Percentiles rank a stretch among this genome's conserved stretches.
phyloP scores from a whole-genome alignment of 345 rosid species.

The Populus simonii region DNA sequence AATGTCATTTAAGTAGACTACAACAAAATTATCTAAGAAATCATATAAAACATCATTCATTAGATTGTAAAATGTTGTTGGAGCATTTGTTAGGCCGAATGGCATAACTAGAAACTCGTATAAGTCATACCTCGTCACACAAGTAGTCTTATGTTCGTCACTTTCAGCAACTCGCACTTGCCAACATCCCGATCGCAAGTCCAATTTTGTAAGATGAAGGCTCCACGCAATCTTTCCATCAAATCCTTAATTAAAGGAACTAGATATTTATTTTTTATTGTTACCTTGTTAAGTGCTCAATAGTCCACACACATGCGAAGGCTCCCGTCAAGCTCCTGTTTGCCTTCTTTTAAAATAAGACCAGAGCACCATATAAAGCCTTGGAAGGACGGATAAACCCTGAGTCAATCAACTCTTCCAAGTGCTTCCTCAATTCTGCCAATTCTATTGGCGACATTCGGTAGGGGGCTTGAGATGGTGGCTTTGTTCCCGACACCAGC shows the following conservation, averaged over 20 bases:
- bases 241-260: background rate
- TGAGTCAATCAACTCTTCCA: background rate
- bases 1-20: too few species aligned
- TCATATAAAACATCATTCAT: background rate
- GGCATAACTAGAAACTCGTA: too few species aligned
- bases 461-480: too few species aligned
- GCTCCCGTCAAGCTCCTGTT: background rate
- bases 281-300: background rate
- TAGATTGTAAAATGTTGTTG: too few species aligned
- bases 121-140: background rate
- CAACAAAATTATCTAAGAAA: too few species aligned
- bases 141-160: background rate
- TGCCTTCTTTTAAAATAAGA: background rate
- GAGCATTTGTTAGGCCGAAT: background rate
- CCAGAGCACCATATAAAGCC: background rate
- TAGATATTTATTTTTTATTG: background rate
- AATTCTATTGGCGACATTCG: too few species aligned
- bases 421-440: background rate
- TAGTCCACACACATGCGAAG: background rate
- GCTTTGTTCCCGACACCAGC: too few species aligned
- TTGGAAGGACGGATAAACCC: background rate
- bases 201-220: background rate
- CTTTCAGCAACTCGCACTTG: fast-evolving
- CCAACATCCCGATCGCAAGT: background rate
- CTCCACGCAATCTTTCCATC: background rate